Base-by-base conservation (phyloP, 2,329 filamentous ascomycete species). In the Curvularia lunata region DNA sequence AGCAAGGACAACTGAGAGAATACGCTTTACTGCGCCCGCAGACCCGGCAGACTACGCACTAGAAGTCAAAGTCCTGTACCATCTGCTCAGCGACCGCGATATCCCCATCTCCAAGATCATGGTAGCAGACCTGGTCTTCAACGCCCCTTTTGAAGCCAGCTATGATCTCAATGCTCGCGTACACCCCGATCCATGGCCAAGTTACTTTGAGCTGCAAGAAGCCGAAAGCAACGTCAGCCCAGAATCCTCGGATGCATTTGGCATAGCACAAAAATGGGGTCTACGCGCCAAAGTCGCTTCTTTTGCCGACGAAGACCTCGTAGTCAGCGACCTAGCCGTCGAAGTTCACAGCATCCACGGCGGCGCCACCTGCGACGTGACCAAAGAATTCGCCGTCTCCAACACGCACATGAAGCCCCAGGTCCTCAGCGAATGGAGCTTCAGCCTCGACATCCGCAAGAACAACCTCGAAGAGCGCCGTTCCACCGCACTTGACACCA, bases 91-190 rank as follows among this genome's bases (percentile, higher is more conserved):
- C 5, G 93, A 98, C 71, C 81, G 87, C 0, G 89, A 90, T 49
- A 97, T 92, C 1, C 88, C 89, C 1, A 89, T 98, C 38, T 86
- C 88, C 37, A 94, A 96, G 75, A 86, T 84, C 2, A 79, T 89
- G 21, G 83, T 86, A 1, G 83, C 90, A 38, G 87, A 89, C 52
- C 76, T 98, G 5, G 85, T 87, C 37, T 84, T 97, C 54, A 86
- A 91, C 52, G 88, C 87, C 48, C 92, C 94, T 0, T 98, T 99
- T 68, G 92, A 97, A 77, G 91, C 92, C 16, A 95, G 91, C 69
- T 97, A 96, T 75, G 91, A 96, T 61, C 86, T 98, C 61, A 83
- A 88, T 12, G 92, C 95, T 10, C 85, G 90, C 9, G 81, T 97
- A 3, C 90, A 97, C 74, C 77, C 84, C 0, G 88, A 90, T 48